phyloP scores from a whole-genome alignment of 331 rosid genomes.

The Malus hybrid region DNA sequence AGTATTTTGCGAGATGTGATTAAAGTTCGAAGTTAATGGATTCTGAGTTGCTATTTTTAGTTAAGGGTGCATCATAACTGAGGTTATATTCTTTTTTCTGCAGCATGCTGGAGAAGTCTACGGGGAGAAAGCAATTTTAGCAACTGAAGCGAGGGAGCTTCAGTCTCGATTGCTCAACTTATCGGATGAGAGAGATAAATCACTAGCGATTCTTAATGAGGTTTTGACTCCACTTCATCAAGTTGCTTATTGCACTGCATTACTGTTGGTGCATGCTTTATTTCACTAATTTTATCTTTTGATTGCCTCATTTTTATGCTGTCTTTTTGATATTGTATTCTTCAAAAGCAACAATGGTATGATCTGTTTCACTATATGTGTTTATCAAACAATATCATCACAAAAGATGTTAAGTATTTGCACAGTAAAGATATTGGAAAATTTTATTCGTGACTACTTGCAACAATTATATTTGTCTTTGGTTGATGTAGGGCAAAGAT shows the following conservation, averaged over 20 bases:
- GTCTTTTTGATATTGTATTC: not conserved
- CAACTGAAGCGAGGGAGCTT: slow-evolving; percentile 85
- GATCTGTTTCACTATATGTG: not conserved
- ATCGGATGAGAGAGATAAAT: slow-evolving; percentile 77
- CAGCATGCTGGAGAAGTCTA: slow-evolving; percentile 89
- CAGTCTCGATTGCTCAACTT: slow-evolving; percentile 72
- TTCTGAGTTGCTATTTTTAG: not conserved
- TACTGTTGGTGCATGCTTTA: not conserved
- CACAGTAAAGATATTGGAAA: not conserved
- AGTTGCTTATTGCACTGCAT: not conserved
- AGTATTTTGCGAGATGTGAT: slow-evolving; percentile 8
- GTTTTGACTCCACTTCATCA: slow-evolving; percentile 19
- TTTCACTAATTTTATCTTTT: not conserved
- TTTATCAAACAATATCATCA: not conserved
- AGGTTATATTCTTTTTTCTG: slow-evolving; percentile 12
- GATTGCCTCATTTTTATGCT: not conserved
- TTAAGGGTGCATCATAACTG: slow-evolving; percentile 5
- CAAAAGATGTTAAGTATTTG: not conserved
- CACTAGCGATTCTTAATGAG: slow-evolving; percentile 77
- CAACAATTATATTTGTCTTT: not conserved
- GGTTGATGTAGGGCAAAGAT: not conserved
- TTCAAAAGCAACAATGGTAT: not conserved
- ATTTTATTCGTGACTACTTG: not conserved
- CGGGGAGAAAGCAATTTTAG: slow-evolving; percentile 83
- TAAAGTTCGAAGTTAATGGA: not conserved